These are phyloP conservation scores for Podospora comata DNA, from an alignment of 495 filamentous ascomycete genomes.

Conservation along the genomic window DNA sequence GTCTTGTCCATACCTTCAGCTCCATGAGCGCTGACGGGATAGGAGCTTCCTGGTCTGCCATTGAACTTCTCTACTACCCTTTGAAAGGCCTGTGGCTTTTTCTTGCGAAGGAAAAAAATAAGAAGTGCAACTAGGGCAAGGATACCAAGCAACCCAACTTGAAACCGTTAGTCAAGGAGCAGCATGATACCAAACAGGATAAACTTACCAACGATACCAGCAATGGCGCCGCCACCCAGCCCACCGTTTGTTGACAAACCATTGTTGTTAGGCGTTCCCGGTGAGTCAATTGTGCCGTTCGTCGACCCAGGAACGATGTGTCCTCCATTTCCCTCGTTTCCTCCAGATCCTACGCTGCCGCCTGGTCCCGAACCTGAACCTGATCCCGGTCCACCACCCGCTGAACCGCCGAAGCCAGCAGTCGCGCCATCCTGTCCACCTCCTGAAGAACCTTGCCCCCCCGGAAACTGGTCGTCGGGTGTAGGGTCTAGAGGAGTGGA, in stretches of 20 bases:
- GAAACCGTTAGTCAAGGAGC: neutral
- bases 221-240: conserved; percentile 13
- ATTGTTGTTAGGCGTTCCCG: neutral
- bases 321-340: neutral
- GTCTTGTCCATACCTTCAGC: conserved; percentile 15
- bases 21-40: conserved; percentile 2
- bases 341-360: neutral
- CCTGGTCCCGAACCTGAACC: neutral
- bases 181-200: neutral
- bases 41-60: neutral
- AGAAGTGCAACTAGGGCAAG: conserved; percentile 17
- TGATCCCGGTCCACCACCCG: neutral
- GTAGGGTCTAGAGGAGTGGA: neutral
- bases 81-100: conserved; percentile 9
- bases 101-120: conserved; percentile 15
- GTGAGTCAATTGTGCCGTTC: neutral
- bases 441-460: neutral
- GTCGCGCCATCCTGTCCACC: neutral
- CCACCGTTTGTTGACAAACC: conserved; percentile 2
- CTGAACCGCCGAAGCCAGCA: neutral
- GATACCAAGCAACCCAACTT: conserved; percentile 16
- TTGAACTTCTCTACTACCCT: conserved; percentile 12
- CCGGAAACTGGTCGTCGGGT: neutral
- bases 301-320: neutral
- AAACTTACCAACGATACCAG: conserved; percentile 20